Conservation (phyloP, 2,329 filamentous ascomycete genomes). For the Aspergillus pseudoviridinutans region DNA sequence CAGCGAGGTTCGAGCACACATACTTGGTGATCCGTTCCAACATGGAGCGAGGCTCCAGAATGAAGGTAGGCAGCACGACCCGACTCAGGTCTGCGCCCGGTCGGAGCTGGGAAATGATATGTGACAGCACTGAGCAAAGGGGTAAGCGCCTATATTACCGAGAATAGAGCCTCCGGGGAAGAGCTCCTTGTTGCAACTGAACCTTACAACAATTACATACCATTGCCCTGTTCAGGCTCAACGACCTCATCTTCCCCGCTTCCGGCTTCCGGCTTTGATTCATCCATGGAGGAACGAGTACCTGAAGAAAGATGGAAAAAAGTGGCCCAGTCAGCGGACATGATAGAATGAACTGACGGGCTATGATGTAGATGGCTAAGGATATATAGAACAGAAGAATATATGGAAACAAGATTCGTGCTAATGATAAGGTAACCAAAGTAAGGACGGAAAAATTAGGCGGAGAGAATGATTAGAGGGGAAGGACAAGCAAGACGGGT, state of each 20-base stretch:
- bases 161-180: background rate
- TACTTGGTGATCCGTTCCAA: slow-evolving; percentile 98
- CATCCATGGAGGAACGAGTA: slow-evolving; percentile 55
- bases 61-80: slow-evolving; percentile 94
- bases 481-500: slow-evolving; percentile 3
- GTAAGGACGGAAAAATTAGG: background rate
- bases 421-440: background rate
- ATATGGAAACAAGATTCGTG: background rate
- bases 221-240: slow-evolving; percentile 90
- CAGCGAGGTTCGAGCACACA: slow-evolving; percentile 29
- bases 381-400: background rate
- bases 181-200: background rate
- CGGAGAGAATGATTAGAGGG: background rate
- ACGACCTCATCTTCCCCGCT: slow-evolving; percentile 72
- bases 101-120: slow-evolving; percentile 95
- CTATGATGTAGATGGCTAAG: background rate
- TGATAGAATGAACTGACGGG: slow-evolving; percentile 7
- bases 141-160: slow-evolving; percentile 1
- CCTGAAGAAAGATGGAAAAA: slow-evolving; percentile 32
- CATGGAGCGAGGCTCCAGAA: slow-evolving; percentile 96
- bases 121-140: slow-evolving; percentile 68
- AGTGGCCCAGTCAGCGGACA: slow-evolving; percentile 26
- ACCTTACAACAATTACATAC: slow-evolving; percentile 48
- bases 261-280: slow-evolving; percentile 37
- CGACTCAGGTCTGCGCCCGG: slow-evolving; percentile 92